These are phyloP conservation scores for Mariannaea sp. DNA, from an alignment of 2,329 filamentous ascomycete species.

Conservation along the genomic window DNA sequence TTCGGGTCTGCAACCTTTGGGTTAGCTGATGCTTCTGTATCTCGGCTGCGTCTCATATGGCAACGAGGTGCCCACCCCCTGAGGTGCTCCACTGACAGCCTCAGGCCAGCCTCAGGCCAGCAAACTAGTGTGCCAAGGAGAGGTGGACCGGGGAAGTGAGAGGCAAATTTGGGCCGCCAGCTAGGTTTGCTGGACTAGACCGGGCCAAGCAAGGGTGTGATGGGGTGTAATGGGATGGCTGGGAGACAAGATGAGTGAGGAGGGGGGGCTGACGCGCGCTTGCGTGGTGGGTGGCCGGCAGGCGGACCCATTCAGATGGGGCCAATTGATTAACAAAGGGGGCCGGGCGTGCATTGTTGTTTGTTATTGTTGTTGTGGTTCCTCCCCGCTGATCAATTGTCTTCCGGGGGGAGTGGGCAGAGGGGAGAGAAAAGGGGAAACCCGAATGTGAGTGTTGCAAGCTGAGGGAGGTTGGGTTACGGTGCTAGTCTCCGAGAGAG, in stretches of 20 bases:
- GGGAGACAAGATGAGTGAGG: conserved; percentile 20
- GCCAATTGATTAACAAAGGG: conserved; percentile 23
- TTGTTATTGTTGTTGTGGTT: conserved; percentile 20
- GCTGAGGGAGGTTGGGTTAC: background rate
- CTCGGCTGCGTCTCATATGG: conserved; percentile 41
- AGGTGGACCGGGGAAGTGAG: conserved; percentile 29
- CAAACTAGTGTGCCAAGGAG: conserved; percentile 24
- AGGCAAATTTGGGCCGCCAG: conserved; percentile 35
- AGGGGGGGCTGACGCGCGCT: conserved; percentile 29
- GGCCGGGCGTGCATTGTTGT: conserved; percentile 15
- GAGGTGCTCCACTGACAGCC: conserved; percentile 31
- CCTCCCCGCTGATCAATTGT: conserved; percentile 21
- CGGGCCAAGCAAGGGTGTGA: conserved; percentile 25
- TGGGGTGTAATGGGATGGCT: conserved; percentile 32
- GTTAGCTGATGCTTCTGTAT: conserved; percentile 41
- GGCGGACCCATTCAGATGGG: conserved; percentile 26
- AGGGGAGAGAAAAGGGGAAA: background rate
- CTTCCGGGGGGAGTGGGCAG: conserved; percentile 2
- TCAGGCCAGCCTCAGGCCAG: conserved; percentile 36
- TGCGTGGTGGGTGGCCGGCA: conserved; percentile 30
- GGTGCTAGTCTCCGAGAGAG: background rate
- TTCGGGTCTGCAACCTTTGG: conserved; percentile 41
- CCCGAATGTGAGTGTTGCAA: background rate
- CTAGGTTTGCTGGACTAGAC: conserved; percentile 29
- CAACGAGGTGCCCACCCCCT: conserved; percentile 36